These are phyloP conservation scores for Xylaria digitata DNA, from an alignment of 2,329 filamentous ascomycete species.

Conservation along the genomic window DNA sequence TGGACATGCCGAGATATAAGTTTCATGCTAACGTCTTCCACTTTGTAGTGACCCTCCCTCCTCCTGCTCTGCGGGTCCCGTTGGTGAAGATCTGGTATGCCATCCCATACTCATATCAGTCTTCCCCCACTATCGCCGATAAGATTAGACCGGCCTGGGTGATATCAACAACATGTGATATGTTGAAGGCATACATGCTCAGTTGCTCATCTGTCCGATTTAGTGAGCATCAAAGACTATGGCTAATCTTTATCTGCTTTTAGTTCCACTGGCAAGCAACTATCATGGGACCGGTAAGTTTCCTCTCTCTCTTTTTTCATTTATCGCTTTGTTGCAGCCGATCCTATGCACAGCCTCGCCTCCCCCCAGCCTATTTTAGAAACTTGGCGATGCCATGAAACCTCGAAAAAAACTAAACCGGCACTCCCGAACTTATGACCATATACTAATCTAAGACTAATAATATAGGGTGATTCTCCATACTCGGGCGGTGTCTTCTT, in stretches of 20 bases:
- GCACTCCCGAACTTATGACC: background rate
- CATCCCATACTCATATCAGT: conserved; percentile 64
- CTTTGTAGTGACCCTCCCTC: conserved; percentile 89
- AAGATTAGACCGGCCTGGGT: conserved; percentile 30
- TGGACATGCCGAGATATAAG: background rate
- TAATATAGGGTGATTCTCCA: conserved; percentile 84
- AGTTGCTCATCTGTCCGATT: conserved; percentile 14
- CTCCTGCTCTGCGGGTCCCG: conserved; percentile 96
- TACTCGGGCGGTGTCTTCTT: conserved; percentile 99
- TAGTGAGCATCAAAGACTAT: conserved; percentile 15
- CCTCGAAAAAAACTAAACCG: background rate
- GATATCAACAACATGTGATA: conserved; percentile 33
- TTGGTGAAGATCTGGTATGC: conserved; percentile 94
- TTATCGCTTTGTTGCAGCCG: conserved; percentile 35
- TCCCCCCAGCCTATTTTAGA: background rate
- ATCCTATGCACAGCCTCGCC: conserved; percentile 3
- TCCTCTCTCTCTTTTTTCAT: conserved; percentile 19
- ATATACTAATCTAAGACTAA: conserved; percentile 23
- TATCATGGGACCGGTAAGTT: conserved; percentile 97
- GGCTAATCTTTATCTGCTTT: conserved; percentile 50
- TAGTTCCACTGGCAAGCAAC: conserved; percentile 99
- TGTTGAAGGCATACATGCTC: conserved; percentile 44
- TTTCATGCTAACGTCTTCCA: conserved; percentile 32
- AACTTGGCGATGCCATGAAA: background rate
- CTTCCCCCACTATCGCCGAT: conserved; percentile 47